phyloP scores from a whole-genome alignment of 768 basidiomycete species.

The Hypsizygus marmoreus region DNA sequence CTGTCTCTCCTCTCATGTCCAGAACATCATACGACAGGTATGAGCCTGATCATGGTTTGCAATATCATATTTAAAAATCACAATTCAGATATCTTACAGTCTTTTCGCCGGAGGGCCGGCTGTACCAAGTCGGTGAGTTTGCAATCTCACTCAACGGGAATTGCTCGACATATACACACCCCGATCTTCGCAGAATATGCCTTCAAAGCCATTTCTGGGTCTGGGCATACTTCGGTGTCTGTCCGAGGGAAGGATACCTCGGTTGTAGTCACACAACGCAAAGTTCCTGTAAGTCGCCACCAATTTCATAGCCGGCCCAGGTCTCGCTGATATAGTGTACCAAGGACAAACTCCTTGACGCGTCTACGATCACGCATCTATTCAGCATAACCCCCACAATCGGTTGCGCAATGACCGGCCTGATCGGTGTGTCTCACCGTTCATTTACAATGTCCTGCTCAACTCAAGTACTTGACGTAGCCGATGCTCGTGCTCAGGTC shows the following conservation, averaged over 20 bases:
- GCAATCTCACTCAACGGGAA: conserved; percentile 5
- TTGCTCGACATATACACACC: conserved; percentile 12
- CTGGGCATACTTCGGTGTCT: conserved; percentile 91
- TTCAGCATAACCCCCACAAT: conserved; percentile 96
- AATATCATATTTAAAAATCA: neutral
- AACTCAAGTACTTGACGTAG: conserved; percentile 38
- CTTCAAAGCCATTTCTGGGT: conserved; percentile 98
- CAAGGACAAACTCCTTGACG: conserved; percentile 96
- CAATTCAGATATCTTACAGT: conserved; percentile 83
- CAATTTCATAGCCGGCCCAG: neutral
- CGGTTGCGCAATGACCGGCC: conserved; percentile 98
- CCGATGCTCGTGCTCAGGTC: conserved; percentile 92
- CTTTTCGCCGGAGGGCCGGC: conserved; percentile 94
- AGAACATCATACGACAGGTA: conserved; percentile 93
- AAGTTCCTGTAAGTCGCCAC: conserved; percentile 79
- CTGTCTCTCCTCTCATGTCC: conserved; percentile 64
- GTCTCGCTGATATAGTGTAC: conserved; percentile 2
- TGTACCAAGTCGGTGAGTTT: conserved; percentile 94
- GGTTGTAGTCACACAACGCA: conserved; percentile 97
- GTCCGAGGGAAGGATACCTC: conserved; percentile 93
- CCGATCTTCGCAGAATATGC: conserved; percentile 77
- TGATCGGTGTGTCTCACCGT: conserved; percentile 65
- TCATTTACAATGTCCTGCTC: neutral
- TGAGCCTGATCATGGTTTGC: conserved; percentile 1
- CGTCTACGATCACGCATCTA: conserved; percentile 90